Conservation (phyloP, 495 filamentous ascomycete genomes). For the Podospora pseudopauciseta region DNA sequence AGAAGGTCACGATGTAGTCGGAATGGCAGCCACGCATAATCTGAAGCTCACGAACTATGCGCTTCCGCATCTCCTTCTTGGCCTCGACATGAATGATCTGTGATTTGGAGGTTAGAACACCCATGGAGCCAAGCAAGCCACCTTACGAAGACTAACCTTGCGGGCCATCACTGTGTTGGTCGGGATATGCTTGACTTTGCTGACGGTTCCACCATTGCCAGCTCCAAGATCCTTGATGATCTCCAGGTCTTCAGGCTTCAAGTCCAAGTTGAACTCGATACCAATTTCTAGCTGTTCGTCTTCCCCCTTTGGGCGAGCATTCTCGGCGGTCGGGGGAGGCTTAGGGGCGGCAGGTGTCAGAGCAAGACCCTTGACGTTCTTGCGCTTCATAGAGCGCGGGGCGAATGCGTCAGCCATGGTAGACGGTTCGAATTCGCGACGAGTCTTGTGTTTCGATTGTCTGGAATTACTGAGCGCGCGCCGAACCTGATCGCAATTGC, state of each 20-base stretch:
- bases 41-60: constrained; percentile 91
- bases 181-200: constrained; percentile 92
- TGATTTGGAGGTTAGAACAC: not conserved
- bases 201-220: constrained; percentile 95
- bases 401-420: constrained; percentile 83
- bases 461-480: not conserved
- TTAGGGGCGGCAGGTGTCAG: constrained; percentile 65
- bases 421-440: constrained; percentile 15
- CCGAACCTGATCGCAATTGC: not conserved
- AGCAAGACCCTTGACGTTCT: constrained; percentile 95
- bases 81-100: constrained; percentile 98
- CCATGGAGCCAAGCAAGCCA: not conserved
- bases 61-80: constrained; percentile 91
- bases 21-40: constrained; percentile 98
- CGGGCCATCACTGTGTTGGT: constrained; percentile 95
- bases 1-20: constrained; percentile 93
- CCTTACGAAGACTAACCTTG: constrained; percentile 62
- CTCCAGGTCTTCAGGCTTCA: constrained; percentile 87
- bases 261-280: constrained; percentile 89
- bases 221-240: constrained; percentile 91
- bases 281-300: constrained; percentile 84
- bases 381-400: constrained; percentile 89
- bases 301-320: constrained; percentile 57
- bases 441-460: not conserved
- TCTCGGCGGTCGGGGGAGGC: constrained; percentile 41